Percentiles rank a stretch among this genome's conserved stretches.
phyloP scores from a whole-genome alignment of 352 stramenopile genomes.

The Globisporangium yorkense region DNA sequence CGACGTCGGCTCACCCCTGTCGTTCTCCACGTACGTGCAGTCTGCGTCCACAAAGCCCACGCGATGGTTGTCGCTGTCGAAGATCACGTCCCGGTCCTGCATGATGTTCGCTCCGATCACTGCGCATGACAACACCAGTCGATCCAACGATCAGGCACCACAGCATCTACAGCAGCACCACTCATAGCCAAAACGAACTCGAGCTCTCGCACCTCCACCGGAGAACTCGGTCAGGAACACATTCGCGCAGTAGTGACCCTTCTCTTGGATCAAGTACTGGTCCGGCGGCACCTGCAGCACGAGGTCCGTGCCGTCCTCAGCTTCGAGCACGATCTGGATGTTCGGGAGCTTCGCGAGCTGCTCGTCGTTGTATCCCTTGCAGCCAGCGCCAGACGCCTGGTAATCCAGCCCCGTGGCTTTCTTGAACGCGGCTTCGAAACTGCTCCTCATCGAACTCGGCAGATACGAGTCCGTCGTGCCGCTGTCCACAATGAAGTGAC shows the following conservation, averaged over 20 bases:
- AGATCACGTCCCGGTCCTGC: conserved; percentile 42
- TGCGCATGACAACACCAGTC: background rate
- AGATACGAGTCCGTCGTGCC: conserved; percentile 84
- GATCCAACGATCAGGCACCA: background rate
- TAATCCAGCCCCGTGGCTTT: conserved; percentile 15
- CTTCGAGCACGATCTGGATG: conserved; percentile 31
- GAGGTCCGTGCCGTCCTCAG: conserved; percentile 19
- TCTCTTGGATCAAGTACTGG: conserved; percentile 32
- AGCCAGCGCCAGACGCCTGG: background rate
- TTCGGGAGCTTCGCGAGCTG: conserved; percentile 25
- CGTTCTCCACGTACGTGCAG: conserved; percentile 11
- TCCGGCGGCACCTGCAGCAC: conserved; percentile 20
- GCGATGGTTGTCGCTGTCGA: conserved; percentile 30
- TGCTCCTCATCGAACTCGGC: conserved; percentile 21
- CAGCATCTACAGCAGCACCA: too few relatives aligned
- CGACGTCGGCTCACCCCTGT: conserved; percentile 2
- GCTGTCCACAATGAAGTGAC: conserved; percentile 81
- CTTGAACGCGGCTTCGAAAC: conserved; percentile 26
- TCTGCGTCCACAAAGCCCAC: conserved; percentile 40
- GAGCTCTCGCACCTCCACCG: conserved; percentile 23
- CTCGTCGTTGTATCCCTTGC: conserved; percentile 20
- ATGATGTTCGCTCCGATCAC: conserved; percentile 50
- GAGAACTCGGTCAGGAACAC: conserved; percentile 24
- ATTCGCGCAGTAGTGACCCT: conserved; percentile 28
- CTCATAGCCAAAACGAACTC: background rate